Evolutionary conservation across 176 grass and related monocot species (phyloP).

Genomic region (Carex parvula): DNA sequence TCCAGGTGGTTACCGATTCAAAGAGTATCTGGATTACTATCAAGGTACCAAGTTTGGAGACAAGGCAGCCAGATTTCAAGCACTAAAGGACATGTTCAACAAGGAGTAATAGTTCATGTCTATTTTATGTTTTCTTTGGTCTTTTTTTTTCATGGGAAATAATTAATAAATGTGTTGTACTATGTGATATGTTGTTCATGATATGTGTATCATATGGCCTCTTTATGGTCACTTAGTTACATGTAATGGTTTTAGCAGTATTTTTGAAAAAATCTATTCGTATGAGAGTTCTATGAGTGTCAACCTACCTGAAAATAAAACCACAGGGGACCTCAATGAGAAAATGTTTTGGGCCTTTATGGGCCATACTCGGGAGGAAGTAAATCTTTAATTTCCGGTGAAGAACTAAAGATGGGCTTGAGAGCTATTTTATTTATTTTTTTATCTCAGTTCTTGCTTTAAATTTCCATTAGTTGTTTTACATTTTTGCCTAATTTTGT

Average conservation of each 20-base stretch:
- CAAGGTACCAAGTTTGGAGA: conserved; percentile 72
- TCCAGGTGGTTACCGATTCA: conserved; percentile 62
- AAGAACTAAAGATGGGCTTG: no score
- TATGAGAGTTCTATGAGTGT: background rate
- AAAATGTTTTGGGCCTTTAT: no score
- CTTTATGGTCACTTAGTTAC: background rate
- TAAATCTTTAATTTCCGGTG: no score
- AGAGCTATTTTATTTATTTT: no score
- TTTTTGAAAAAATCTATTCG: background rate
- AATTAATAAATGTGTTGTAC: background rate
- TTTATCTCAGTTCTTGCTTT: no score
- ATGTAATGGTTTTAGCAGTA: conserved; percentile 8
- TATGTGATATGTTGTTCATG: background rate
- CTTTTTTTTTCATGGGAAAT: background rate
- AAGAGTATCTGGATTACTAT: conserved; percentile 78
- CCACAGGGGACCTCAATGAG: no score
- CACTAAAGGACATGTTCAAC: conserved; percentile 44
- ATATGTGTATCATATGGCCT: conserved; percentile 1
- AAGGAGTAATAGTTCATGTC: background rate
- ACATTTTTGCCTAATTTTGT: no score
- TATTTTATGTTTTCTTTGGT: background rate
- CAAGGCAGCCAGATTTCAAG: conserved; percentile 55
- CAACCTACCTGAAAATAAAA: no score
- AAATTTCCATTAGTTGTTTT: no score
- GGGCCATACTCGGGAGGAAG: no score